Evolutionary conservation across 1,139 yeast genomes (phyloP), one percentile per base, ranked within the genome.

Genomic region (Geotrichum aggregatum): DNA sequence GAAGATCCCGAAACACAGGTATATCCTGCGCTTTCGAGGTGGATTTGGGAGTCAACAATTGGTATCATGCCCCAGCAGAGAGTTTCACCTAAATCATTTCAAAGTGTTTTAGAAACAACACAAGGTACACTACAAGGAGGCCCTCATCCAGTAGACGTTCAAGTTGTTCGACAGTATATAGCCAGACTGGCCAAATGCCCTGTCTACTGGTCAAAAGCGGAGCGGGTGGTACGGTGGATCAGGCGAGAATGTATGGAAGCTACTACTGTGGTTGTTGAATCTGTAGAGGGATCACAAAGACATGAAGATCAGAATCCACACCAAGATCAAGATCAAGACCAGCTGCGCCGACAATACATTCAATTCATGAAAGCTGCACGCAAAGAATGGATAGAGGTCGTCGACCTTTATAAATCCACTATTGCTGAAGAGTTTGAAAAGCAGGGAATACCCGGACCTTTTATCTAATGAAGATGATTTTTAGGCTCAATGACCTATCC

Each of bases 141-240:
- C 7, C 56, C 56, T 11, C 56, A 54, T 31, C 52, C 49, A 3
- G 49, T 39, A 5, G 56, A 54, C 24, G 42, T 44, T 13, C 13
- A 30, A 8, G 33, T 48, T 19, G 47, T 54, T 4, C 28, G 38
- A 16, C 26, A 28, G 28, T 52, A 52, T 24, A 26, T 43, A 19
- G 30, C 24, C 19, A 11, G 14, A 31, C 36, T 50, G 16, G 22
- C 36, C 1, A 1, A n/a, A 14, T 43, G 41, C 35, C 44, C 44
- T 3, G 30, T 28, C 30, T 40, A 43, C n/a, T 50, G 54, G 54
- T 19, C 24, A 5, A 11, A 28, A 10, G 50, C 54, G 7, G 26
- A 13, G n/a, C 31, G 35, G 38, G 44, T 50, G 18, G 43, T 35
- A 11, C 14, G 30, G 21, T 50, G 54, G 54, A 11, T 50, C n/a